These are phyloP conservation scores for Pythium coloratum DNA, from an alignment of 352 stramenopile species.

Conservation along the genomic window DNA sequence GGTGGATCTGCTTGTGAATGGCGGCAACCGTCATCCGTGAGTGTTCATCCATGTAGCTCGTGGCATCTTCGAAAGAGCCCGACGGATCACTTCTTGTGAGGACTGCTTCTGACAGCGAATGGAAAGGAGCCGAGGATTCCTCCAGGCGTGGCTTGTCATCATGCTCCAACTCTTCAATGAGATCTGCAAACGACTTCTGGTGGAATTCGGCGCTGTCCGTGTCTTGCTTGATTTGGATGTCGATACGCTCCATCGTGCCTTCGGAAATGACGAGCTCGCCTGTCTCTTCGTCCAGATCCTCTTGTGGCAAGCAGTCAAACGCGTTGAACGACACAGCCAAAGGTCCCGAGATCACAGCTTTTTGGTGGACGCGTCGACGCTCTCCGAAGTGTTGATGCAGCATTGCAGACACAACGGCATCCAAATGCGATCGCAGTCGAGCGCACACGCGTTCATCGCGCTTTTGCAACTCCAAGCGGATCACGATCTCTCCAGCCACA, in stretches of 20 bases:
- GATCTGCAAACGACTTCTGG: conserved; percentile 35
- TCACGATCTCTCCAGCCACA: conserved; percentile 59
- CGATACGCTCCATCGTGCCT: conserved; percentile 30
- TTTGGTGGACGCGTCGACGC: conserved; percentile 28
- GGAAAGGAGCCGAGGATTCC: conserved; percentile 1
- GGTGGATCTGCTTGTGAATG: neutral
- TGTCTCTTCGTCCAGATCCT: conserved; percentile 56
- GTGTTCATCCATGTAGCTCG: neutral
- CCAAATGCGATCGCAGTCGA: conserved; percentile 47
- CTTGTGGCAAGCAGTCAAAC: conserved; percentile 59
- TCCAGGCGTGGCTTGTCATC: conserved; percentile 16
- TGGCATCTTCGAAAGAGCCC: neutral
- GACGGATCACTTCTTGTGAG: neutral
- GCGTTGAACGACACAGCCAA: conserved; percentile 54
- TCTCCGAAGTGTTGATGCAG: conserved; percentile 62
- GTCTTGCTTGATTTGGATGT: conserved; percentile 14
- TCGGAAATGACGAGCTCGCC: conserved; percentile 55
- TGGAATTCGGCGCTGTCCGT: conserved; percentile 9
- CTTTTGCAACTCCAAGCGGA: conserved; percentile 45
- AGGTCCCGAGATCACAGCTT: conserved; percentile 32
- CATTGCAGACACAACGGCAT: conserved; percentile 53
- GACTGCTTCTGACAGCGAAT: neutral
- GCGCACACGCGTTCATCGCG: conserved; percentile 22
- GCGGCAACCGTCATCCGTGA: neutral
- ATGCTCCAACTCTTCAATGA: conserved; percentile 44